phyloP scores from a whole-genome alignment of 495 filamentous ascomycete genomes.

The Penicillium salamii region DNA sequence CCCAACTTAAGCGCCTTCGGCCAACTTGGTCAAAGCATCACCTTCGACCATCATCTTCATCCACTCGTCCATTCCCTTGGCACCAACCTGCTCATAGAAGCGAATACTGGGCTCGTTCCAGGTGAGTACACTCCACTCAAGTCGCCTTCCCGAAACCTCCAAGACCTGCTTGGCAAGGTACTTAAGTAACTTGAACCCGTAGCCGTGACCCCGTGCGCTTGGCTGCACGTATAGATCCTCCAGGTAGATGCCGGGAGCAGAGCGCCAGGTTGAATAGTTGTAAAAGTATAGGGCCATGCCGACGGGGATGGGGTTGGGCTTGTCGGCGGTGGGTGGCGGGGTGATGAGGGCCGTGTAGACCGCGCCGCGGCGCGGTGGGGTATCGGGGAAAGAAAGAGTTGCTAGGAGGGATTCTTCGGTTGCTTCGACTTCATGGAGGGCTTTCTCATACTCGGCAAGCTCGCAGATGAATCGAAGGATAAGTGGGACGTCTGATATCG shows the following conservation, averaged over 20 bases:
- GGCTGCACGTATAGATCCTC: constrained; percentile 87
- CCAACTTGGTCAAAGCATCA: constrained; percentile 61
- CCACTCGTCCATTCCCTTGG: constrained; percentile 83
- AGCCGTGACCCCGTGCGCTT: constrained; percentile 67
- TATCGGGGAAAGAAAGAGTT: constrained; percentile 73
- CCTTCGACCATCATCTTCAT: constrained; percentile 86
- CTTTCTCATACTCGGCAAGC: constrained; percentile 81
- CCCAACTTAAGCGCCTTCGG: constrained; percentile 23
- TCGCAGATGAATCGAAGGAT: constrained; percentile 85
- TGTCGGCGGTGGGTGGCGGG: constrained; percentile 27
- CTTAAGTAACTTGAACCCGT: constrained; percentile 71
- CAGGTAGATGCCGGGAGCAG: constrained; percentile 84
- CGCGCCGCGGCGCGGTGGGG: constrained; percentile 35
- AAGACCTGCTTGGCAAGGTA: constrained; percentile 72
- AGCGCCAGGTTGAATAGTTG: constrained; percentile 83
- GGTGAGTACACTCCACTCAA: constrained; percentile 93
- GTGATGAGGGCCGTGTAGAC: constrained; percentile 45
- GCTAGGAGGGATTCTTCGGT: constrained; percentile 67
- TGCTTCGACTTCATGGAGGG: constrained; percentile 69
- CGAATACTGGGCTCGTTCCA: constrained; percentile 86
- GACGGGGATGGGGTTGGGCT: constrained; percentile 37
- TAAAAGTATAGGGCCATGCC: constrained; percentile 68
- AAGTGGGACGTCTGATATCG: constrained; percentile 67
- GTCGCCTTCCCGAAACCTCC: constrained; percentile 64
- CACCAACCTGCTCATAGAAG: constrained; percentile 81